Percentiles rank a stretch among this genome's conserved stretches.
These are phyloP conservation scores for Ophiostoma piceae DNA, from an alignment of 2,329 filamentous ascomycete species.

Conservation along the genomic window DNA sequence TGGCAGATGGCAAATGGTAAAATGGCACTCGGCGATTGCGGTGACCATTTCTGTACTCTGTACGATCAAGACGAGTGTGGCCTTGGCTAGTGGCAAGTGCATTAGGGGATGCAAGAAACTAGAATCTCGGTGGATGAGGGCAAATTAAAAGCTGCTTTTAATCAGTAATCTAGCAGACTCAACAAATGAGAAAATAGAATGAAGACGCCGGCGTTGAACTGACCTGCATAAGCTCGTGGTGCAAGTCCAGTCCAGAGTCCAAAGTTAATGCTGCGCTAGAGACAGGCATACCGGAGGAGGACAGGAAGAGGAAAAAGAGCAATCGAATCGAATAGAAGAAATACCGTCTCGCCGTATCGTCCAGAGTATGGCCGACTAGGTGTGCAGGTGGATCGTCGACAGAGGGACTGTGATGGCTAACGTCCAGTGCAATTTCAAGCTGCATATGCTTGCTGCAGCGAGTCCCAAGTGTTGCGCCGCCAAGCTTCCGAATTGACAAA, in stretches of 20 bases:
- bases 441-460: slow-evolving; percentile 11
- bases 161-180: background rate
- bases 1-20: background rate
- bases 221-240: slow-evolving; percentile 19
- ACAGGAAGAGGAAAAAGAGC: background rate
- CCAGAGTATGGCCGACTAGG: background rate
- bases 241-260: no score
- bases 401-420: background rate
- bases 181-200: slow-evolving; percentile 18
- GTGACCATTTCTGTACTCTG: background rate
- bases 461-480: background rate
- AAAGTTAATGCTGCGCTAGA: background rate
- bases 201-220: slow-evolving; percentile 28
- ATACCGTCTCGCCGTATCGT: background rate
- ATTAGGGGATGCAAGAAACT: slow-evolving; percentile 8
- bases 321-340: background rate
- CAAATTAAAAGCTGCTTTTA: background rate
- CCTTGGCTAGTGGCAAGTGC: slow-evolving; percentile 17
- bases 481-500: slow-evolving; percentile 1
- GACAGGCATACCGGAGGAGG: background rate
- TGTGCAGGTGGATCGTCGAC: slow-evolving; percentile 1
- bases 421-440: background rate
- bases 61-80: background rate
- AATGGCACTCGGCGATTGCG: background rate
- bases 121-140: background rate